Evolutionary conservation across 2,329 filamentous ascomycete species (phyloP), one percentile per base, ranked within the genome.

Genomic region (Nectriaceae sp.): DNA sequence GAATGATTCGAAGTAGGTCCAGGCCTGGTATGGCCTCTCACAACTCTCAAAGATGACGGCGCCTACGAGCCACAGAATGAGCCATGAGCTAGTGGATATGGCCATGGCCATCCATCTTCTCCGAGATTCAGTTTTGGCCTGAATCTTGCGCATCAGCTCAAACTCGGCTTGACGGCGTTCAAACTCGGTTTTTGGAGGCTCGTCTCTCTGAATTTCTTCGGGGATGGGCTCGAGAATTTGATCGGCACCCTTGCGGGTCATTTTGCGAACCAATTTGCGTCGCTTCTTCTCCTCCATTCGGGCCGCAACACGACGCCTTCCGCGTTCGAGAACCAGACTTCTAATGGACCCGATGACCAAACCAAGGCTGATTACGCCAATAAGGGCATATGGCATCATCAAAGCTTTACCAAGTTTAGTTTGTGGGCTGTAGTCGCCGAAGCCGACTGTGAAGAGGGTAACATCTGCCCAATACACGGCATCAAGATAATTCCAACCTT

Each of bases 301-400:
- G 2, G 78, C 77, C 33, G 77, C 76, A 4, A 86, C 67, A 16
- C 76, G 74, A 4, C 70, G 72, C 45, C 76, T 76, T 1, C 79
- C 82, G 24, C 80, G 77, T 44, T 86, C 82, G 0, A 86, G 69
- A 1, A 82, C 77, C 33, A 86, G 70, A 50, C 76, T 88, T 26
- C 89, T 82, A 53, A 96, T 90, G 33, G 87, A 90, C 18, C 84
- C 85, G 20, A 96, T 86, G 46, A 95, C 87, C 20, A 96, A 75
- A 82, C 89, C 90, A 1, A 96, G 77, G 57, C 88, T 92, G 51
- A 95, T 88, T 47, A 94, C 87, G 3, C 92, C 92, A 5, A 91
- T 76, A 1, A 96, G 82, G 0, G 91, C 86, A 58, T 89, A 97
- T 0, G 92, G 92, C 44, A 96, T 86, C 22, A 96, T 74, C 2